These are phyloP conservation scores for Cryptomeria japonica DNA, from an alignment of 75 land plant genomes.

Conservation along the genomic window DNA sequence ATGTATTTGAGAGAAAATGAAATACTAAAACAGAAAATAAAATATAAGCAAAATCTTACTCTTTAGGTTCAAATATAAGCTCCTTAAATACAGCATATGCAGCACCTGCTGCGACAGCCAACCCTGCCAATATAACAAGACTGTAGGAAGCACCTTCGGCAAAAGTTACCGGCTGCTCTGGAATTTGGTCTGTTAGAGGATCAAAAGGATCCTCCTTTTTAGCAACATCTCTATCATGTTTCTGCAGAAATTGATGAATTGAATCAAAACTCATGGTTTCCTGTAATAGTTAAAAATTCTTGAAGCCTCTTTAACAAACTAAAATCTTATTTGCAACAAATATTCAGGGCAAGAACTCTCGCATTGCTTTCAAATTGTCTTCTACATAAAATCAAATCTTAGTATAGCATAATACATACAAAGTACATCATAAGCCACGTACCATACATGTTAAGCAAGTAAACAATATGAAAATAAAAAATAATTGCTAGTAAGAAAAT, in stretches of 20 bases:
- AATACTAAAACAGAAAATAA: neutral
- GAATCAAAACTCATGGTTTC: neutral
- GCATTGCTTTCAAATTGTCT: neutral
- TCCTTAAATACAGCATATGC: constrained; percentile 93
- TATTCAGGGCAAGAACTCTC: neutral
- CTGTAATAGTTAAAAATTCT: neutral
- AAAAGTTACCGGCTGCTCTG: constrained; percentile 94
- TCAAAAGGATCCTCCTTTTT: constrained; percentile 94
- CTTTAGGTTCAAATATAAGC: constrained; percentile 89
- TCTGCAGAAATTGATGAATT: constrained; percentile 11
- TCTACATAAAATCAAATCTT: neutral
- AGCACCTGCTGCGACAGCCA: constrained; percentile 85
- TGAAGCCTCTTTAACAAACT: neutral
- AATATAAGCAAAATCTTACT: constrained; percentile 47
- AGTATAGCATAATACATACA: neutral
- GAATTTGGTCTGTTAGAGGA: constrained; percentile 89
- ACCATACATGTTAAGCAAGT: neutral
- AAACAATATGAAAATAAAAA: neutral
- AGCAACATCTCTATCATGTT: constrained; percentile 50
- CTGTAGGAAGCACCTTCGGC: constrained; percentile 93
- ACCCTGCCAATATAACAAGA: constrained; percentile 79
- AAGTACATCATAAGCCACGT: neutral
- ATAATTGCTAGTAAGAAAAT: too few species aligned
- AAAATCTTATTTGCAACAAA: neutral
- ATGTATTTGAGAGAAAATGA: neutral